Evolutionary conservation across 805 yeast species (phyloP).

Genomic region (Kodamaea jinghongensis): DNA sequence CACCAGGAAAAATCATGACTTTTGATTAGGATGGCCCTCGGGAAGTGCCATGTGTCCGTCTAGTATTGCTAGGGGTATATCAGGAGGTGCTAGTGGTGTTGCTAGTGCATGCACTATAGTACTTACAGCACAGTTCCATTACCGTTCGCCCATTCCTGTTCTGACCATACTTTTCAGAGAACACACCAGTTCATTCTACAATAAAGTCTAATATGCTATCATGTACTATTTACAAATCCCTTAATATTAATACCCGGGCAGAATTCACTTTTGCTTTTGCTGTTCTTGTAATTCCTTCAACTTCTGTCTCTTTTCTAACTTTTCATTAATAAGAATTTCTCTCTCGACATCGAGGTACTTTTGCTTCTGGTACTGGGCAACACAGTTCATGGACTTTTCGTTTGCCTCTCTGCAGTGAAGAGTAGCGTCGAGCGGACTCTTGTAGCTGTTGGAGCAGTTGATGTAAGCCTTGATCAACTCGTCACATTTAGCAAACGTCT

Average conservation of each 20-base stretch:
- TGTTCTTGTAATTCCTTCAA: slow-evolving; percentile 14
- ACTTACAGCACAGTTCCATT: too few species aligned
- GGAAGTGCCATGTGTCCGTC: too few species aligned
- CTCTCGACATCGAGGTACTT: slow-evolving; percentile 69
- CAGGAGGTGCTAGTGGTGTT: too few species aligned
- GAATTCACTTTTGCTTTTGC: slow-evolving; percentile 1
- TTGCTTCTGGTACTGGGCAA: slow-evolving; percentile 55
- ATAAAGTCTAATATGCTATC: too few species aligned
- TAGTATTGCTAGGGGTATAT: too few species aligned
- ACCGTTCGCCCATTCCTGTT: too few species aligned
- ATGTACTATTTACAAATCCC: slow-evolving; percentile 4
- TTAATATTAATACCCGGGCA: too few species aligned
- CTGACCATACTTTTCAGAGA: too few species aligned
- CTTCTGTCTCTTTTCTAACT: slow-evolving; percentile 36
- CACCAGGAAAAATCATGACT: too few species aligned
- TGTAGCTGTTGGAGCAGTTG: slow-evolving; percentile 56
- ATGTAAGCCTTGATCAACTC: slow-evolving; percentile 67
- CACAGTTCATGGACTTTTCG: slow-evolving; percentile 60
- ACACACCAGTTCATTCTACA: too few species aligned
- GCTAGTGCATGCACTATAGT: too few species aligned
- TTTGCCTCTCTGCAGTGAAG: slow-evolving; percentile 61
- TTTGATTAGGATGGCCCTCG: too few species aligned
- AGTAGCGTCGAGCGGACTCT: slow-evolving; percentile 63
- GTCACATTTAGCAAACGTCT: slow-evolving; percentile 65
- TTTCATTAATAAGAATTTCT: slow-evolving; percentile 60